A percentile compares a stretch with the other conserved stretches of the same genome.
Conservation (phyloP, 106 monocot genomes). For the Apostasia shenzhenica region DNA sequence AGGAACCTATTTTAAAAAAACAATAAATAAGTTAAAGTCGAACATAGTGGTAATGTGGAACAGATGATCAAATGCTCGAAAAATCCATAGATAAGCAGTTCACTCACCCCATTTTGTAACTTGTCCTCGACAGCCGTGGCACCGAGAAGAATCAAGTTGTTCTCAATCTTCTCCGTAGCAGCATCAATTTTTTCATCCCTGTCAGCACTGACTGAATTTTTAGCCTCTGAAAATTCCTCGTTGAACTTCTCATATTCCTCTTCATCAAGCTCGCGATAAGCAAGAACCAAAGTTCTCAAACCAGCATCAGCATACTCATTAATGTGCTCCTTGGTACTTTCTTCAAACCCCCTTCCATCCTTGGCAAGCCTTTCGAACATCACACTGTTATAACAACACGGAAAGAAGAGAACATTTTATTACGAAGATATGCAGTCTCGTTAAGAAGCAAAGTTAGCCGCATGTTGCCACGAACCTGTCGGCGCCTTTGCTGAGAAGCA, state of each 20-base stretch:
- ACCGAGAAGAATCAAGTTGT: constrained; percentile 79
- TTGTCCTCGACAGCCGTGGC: constrained; percentile 97
- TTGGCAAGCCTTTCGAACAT: constrained; percentile 81
- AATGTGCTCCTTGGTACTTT: constrained; percentile 65
- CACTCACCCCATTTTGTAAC: constrained; percentile 83
- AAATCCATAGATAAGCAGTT: background rate
- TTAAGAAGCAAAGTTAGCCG: background rate
- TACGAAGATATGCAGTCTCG: background rate
- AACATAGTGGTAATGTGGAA: background rate
- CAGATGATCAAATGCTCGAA: background rate
- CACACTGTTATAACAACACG: constrained; percentile 36
- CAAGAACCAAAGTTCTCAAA: constrained; percentile 85
- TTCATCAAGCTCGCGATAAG: constrained; percentile 78
- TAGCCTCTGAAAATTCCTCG: constrained; percentile 48
- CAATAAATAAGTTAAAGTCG: background rate
- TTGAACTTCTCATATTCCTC: constrained; percentile 63
- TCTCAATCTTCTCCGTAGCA: constrained; percentile 67
- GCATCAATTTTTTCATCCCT: constrained; percentile 81
- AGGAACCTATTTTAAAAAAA: constrained; percentile 47
- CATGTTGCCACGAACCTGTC: constrained; percentile 43
- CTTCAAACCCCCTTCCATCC: constrained; percentile 46
- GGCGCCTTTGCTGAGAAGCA: constrained; percentile 86
- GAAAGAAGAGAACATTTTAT: background rate
- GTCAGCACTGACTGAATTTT: constrained; percentile 70
- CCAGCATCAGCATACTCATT: constrained; percentile 87